Conservation (phyloP, 495 filamentous ascomycete species). For the Cudoniella acicularis region DNA sequence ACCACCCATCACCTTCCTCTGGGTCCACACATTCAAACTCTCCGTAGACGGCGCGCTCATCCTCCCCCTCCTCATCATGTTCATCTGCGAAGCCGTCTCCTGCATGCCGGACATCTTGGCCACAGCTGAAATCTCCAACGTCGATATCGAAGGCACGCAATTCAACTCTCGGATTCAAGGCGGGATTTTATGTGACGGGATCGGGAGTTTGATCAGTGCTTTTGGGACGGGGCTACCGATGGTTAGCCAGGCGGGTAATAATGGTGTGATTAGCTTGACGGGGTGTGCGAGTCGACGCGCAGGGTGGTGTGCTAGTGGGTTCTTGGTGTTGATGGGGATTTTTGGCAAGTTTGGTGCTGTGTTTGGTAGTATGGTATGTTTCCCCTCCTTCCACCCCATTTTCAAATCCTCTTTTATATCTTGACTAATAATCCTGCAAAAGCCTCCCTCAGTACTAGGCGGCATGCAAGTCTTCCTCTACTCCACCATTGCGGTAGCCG, state of each 20-base stretch:
- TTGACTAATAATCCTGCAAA: no score
- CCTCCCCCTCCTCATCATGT: conserved; percentile 40
- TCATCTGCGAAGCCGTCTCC: conserved; percentile 40
- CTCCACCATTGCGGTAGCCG: conserved; percentile 35
- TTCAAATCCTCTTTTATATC: no score
- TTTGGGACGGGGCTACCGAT: conserved; percentile 36
- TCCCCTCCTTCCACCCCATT: neutral
- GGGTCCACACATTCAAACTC: conserved; percentile 36
- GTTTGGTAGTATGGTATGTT: conserved; percentile 34
- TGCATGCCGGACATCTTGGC: conserved; percentile 38
- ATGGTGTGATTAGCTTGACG: conserved; percentile 37
- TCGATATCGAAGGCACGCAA: conserved; percentile 32
- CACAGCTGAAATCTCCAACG: conserved; percentile 35
- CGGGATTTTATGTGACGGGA: conserved; percentile 34
- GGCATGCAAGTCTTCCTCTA: conserved; percentile 42
- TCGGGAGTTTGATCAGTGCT: conserved; percentile 32
- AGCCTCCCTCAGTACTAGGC: conserved; percentile 32
- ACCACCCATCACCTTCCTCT: conserved; percentile 33
- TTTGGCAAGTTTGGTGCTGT: conserved; percentile 36
- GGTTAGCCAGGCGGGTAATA: conserved; percentile 38
- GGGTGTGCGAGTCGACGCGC: conserved; percentile 41
- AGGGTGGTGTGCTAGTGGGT: conserved; percentile 40
- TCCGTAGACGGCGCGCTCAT: conserved; percentile 35
- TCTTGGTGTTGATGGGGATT: conserved; percentile 35
- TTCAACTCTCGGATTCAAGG: conserved; percentile 34